Conservation (phyloP, 78 protist species). For the Dictyostelium purpureum region DNA sequence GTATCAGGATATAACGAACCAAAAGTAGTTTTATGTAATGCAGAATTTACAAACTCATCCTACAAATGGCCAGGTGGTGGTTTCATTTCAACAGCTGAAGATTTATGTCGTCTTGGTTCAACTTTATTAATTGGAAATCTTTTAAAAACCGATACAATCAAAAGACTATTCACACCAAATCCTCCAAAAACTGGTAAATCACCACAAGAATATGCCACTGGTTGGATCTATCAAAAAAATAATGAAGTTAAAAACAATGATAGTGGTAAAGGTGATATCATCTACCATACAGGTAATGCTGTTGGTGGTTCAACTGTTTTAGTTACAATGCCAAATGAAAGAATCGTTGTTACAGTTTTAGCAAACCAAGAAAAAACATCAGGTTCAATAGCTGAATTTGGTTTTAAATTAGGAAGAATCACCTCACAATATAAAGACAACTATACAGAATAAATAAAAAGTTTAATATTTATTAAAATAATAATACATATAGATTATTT, state of each 20-base stretch:
- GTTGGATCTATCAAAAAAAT: constrained; percentile 33
- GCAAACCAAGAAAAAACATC: constrained; percentile 23
- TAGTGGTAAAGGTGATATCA: neutral
- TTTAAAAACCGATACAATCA: neutral
- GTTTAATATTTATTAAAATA: neutral
- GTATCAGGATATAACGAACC: neutral
- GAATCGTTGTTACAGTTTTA: constrained; percentile 34
- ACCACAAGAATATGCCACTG: constrained; percentile 7
- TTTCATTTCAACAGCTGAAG: constrained; percentile 11
- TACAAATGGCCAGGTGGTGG: constrained; percentile 78
- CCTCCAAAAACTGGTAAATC: neutral
- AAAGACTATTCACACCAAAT: constrained; percentile 19
- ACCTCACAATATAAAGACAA: neutral
- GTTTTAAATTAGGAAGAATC: constrained; percentile 18
- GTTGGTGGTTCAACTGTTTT: constrained; percentile 41
- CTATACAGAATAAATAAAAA: neutral
- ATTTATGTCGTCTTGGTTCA: constrained; percentile 53
- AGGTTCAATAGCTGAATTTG: neutral
- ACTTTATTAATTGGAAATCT: neutral
- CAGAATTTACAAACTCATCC: constrained; percentile 36
- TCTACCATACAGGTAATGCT: constrained; percentile 66
- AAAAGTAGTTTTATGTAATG: neutral
- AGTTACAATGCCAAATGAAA: constrained; percentile 3
- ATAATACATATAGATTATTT: neutral
- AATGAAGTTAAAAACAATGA: neutral